A percentile compares a stretch with the other conserved stretches of the same genome.
Evolutionary conservation across 2,329 filamentous ascomycete species (phyloP).

Genomic region (Aspergillus sp.): DNA sequence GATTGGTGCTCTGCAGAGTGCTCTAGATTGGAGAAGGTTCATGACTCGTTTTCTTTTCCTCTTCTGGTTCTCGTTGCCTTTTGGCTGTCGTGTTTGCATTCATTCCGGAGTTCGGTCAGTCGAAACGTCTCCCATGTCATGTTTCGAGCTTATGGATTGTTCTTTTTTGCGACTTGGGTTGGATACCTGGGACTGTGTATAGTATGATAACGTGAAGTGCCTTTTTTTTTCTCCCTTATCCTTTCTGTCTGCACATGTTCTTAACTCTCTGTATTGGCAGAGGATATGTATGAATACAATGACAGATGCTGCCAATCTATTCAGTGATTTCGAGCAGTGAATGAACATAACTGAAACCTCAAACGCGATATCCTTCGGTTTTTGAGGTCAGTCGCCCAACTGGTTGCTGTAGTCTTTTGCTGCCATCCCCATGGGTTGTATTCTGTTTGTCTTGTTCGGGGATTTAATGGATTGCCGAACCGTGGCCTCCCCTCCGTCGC

Average conservation of each 20-base stretch:
- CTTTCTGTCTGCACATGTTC: neutral
- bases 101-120: slow-evolving; percentile 33
- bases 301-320: neutral
- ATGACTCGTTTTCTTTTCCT: slow-evolving; percentile 9
- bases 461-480: no score
- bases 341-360: neutral
- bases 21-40: slow-evolving; percentile 11
- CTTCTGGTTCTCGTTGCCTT: neutral
- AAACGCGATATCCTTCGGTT: neutral
- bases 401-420: neutral
- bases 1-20: slow-evolving; percentile 68
- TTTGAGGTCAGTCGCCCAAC: neutral
- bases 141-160: slow-evolving; percentile 9
- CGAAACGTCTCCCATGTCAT: slow-evolving; percentile 26
- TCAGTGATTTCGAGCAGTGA: neutral
- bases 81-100: slow-evolving; percentile 25
- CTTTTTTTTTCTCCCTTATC: slow-evolving; percentile 10
- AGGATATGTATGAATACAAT: neutral
- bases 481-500: no score
- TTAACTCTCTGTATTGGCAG: neutral
- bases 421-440: no score
- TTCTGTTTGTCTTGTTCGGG: no score
- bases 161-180: slow-evolving; percentile 25
- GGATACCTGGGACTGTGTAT: slow-evolving; percentile 30
- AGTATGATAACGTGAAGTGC: slow-evolving; percentile 29